A percentile compares a stretch with the other conserved stretches of the same genome.
Conservation (phyloP, 2,329 filamentous ascomycete genomes). For the Fusarium praegraminearum region DNA sequence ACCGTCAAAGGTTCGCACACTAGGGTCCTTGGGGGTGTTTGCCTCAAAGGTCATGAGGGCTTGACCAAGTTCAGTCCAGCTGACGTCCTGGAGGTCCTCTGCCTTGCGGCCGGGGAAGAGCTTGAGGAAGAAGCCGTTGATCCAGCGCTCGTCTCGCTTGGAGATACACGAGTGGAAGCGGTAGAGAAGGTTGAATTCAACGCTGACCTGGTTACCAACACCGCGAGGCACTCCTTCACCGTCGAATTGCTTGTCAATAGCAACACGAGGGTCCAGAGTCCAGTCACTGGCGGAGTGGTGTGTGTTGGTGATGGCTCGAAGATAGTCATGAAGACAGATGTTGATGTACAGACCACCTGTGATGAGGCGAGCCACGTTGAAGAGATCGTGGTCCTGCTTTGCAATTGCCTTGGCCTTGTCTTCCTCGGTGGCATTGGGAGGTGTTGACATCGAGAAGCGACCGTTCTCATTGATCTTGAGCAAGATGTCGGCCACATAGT, state of each 20-base stretch:
- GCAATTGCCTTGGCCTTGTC: slow-evolving; percentile 52
- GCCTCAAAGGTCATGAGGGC: slow-evolving; percentile 37
- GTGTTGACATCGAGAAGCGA: slow-evolving; percentile 59
- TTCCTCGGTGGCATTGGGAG: slow-evolving; percentile 29
- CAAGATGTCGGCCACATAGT: slow-evolving; percentile 72
- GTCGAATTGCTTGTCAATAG: slow-evolving; percentile 61
- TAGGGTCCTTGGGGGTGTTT: slow-evolving; percentile 54
- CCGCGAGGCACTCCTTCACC: slow-evolving; percentile 64
- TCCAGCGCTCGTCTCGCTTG: slow-evolving; percentile 71
- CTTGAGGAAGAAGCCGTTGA: slow-evolving; percentile 62
- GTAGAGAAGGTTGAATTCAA: slow-evolving; percentile 76
- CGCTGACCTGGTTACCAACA: slow-evolving; percentile 74
- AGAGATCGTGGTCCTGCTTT: slow-evolving; percentile 65
- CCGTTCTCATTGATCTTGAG: slow-evolving; percentile 75
- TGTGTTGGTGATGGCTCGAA: slow-evolving; percentile 70
- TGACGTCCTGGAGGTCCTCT: slow-evolving; percentile 56
- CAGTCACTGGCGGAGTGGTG: slow-evolving; percentile 70
- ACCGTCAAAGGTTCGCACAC: slow-evolving; percentile 61
- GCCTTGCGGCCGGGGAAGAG: slow-evolving; percentile 46
- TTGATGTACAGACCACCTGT: slow-evolving; percentile 67
- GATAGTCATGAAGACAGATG: slow-evolving; percentile 69
- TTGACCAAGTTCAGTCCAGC: slow-evolving; percentile 40
- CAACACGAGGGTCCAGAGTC: slow-evolving; percentile 73
- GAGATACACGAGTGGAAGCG: slow-evolving; percentile 73
- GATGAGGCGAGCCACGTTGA: slow-evolving; percentile 61